phyloP scores from a whole-genome alignment of 352 stramenopile species.

The Globisporangium barbulae region DNA sequence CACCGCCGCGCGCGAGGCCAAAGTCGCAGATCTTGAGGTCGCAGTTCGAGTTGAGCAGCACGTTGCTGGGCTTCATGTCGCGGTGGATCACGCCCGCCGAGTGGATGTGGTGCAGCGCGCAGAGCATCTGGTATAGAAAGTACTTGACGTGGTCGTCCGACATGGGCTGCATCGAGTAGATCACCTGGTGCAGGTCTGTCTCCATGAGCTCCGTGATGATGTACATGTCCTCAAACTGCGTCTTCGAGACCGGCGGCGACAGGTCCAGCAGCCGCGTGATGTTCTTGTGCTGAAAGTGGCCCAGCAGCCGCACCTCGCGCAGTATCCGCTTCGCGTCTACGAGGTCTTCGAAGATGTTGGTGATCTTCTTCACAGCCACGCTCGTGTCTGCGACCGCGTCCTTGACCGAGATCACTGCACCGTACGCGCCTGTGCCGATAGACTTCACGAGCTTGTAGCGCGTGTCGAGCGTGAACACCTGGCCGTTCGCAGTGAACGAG shows the following conservation, averaged over 20 bases:
- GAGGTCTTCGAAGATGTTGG: slow-evolving; percentile 93
- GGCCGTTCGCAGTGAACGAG: slow-evolving; percentile 74
- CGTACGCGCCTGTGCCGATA: slow-evolving; percentile 87
- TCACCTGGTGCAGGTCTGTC: slow-evolving; percentile 95
- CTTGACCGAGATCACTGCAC: slow-evolving; percentile 86
- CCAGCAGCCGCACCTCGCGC: slow-evolving; percentile 88
- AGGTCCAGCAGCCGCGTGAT: slow-evolving; percentile 93
- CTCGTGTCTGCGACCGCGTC: slow-evolving; percentile 49
- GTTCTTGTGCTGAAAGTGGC: slow-evolving; percentile 90
- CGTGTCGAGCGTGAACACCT: slow-evolving; percentile 83
- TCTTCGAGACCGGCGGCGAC: slow-evolving; percentile 86
- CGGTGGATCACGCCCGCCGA: slow-evolving; percentile 86
- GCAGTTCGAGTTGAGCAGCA: slow-evolving; percentile 77
- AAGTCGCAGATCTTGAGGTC: slow-evolving; percentile 93
- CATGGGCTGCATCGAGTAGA: slow-evolving; percentile 92
- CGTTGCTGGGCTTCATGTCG: slow-evolving; percentile 83
- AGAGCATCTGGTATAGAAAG: slow-evolving; percentile 84
- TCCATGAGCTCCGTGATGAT: slow-evolving; percentile 97
- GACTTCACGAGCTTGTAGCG: slow-evolving; percentile 89
- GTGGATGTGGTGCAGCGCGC: slow-evolving; percentile 91
- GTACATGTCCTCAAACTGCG: slow-evolving; percentile 95
- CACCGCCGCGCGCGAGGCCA: slow-evolving; percentile 79
- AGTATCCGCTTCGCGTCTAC: slow-evolving; percentile 98
- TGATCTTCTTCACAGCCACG: slow-evolving; percentile 95
- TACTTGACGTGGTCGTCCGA: slow-evolving; percentile 88